Conservation (phyloP, 257 asterid genomes). For the Solanum clarkiae region DNA sequence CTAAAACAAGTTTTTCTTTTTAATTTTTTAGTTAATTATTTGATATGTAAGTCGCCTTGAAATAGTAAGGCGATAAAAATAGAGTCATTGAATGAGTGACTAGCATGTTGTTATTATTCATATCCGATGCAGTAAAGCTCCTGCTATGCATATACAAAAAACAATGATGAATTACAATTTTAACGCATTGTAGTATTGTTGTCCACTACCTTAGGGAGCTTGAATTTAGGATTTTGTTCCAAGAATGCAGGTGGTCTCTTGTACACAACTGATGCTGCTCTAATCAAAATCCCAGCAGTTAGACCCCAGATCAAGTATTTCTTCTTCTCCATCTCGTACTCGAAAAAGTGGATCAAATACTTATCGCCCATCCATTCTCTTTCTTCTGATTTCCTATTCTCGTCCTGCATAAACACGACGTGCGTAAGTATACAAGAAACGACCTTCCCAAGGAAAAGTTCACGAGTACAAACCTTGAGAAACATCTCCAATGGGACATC, state of each 20-base stretch:
- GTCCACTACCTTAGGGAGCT: constrained; percentile 31
- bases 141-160: not conserved
- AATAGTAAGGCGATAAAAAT: too few relatives aligned
- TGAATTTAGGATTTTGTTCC: constrained; percentile 72
- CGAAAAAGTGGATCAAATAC: constrained; percentile 65
- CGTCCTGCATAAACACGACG: constrained; percentile 38
- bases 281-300: constrained; percentile 82
- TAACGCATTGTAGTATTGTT: constrained; percentile 44
- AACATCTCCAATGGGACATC: constrained; percentile 97
- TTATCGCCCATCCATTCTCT: constrained; percentile 77
- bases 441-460: not conserved
- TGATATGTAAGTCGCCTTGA: too few relatives aligned
- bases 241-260: constrained; percentile 67
- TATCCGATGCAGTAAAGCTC: too few relatives aligned
- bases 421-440: not conserved
- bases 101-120: too few relatives aligned
- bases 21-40: too few relatives aligned
- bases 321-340: constrained; percentile 40
- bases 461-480: constrained; percentile 47
- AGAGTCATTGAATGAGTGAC: too few relatives aligned
- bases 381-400: constrained; percentile 64
- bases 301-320: constrained; percentile 83
- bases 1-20: not conserved
- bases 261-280: constrained; percentile 88
- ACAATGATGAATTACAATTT: not conserved